phyloP scores from a whole-genome alignment of 108 stramenopile species.

The Epithemia pelagica region DNA sequence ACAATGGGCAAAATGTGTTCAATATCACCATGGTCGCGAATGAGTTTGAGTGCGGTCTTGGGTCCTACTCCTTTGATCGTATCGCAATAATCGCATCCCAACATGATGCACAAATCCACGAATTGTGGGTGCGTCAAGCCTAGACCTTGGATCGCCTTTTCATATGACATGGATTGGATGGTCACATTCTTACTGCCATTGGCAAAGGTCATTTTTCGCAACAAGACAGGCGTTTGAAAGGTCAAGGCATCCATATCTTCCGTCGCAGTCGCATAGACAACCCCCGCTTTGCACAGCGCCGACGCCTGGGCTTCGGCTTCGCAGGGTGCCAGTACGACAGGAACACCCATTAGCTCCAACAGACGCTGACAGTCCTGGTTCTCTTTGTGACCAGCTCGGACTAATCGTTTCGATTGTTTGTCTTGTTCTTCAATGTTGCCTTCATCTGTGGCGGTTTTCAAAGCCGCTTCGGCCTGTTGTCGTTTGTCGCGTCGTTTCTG shows the following conservation, averaged over 20 bases:
- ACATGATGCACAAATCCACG: constrained; percentile 81
- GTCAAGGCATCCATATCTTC: constrained; percentile 99
- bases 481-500: constrained; percentile 90
- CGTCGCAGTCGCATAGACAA: constrained; percentile 94
- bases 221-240: constrained; percentile 84
- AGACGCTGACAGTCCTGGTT: constrained; percentile 84
- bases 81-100: constrained; percentile 98
- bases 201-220: constrained; percentile 92
- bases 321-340: constrained; percentile 90
- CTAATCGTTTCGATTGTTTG: constrained; percentile 77
- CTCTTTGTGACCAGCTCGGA: constrained; percentile 83
- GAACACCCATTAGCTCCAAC: constrained; percentile 94
- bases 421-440: constrained; percentile 86
- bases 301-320: constrained; percentile 99
- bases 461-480: constrained; percentile 83
- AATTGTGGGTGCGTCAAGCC: constrained; percentile 93
- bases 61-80: constrained; percentile 96
- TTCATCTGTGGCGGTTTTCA: constrained; percentile 74
- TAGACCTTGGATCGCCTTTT: constrained; percentile 85
- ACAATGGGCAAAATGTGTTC: constrained; percentile 79
- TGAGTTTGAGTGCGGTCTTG: constrained; percentile 93
- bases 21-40: constrained; percentile 78
- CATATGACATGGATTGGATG: constrained; percentile 83
- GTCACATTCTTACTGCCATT: constrained; percentile 44
- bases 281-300: constrained; percentile 76